These are phyloP conservation scores for Pseudozyma sp. DNA, from an alignment of 1,284 basidiomycete genomes.

Conservation along the genomic window DNA sequence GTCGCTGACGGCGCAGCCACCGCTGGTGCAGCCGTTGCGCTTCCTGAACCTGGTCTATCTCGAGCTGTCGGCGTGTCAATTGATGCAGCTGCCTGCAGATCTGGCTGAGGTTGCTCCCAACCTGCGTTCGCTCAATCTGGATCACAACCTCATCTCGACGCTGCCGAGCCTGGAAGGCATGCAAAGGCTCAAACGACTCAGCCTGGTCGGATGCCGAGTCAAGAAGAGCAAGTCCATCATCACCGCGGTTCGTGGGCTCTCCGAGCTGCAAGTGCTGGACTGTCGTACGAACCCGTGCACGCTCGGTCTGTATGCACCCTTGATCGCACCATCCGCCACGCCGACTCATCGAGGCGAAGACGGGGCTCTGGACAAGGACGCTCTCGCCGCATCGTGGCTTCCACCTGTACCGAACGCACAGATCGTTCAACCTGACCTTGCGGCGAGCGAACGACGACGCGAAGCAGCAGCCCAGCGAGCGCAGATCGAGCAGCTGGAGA, in stretches of 20 bases:
- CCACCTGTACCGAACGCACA: conserved; percentile 63
- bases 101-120: conserved; percentile 82
- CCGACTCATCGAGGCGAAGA: conserved; percentile 13
- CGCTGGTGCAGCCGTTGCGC: conserved; percentile 21
- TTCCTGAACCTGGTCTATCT: conserved; percentile 92
- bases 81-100: conserved; percentile 79
- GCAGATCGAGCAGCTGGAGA: conserved; percentile 50
- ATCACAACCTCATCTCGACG: conserved; percentile 62
- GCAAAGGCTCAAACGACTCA: conserved; percentile 62
- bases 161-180: conserved; percentile 51
- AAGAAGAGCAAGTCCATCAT: conserved; percentile 53
- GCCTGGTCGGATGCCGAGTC: conserved; percentile 62
- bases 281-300: conserved; percentile 65
- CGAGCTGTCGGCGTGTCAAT: conserved; percentile 89
- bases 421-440: conserved; percentile 58
- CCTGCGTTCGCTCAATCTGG: conserved; percentile 83
- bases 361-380: conserved; percentile 3
- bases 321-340: conserved; percentile 37
- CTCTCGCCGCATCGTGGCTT: conserved; percentile 20
- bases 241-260: conserved; percentile 46
- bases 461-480: conserved; percentile 26
- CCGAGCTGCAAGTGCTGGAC: conserved; percentile 61
- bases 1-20: conserved; percentile 2
- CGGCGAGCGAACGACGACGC: conserved; percentile 11
- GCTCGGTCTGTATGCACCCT: conserved; percentile 64